Percentiles rank a stretch among this genome's conserved stretches.
Conservation (phyloP, 2,329 filamentous ascomycete species). For the Aphanocladium album region DNA sequence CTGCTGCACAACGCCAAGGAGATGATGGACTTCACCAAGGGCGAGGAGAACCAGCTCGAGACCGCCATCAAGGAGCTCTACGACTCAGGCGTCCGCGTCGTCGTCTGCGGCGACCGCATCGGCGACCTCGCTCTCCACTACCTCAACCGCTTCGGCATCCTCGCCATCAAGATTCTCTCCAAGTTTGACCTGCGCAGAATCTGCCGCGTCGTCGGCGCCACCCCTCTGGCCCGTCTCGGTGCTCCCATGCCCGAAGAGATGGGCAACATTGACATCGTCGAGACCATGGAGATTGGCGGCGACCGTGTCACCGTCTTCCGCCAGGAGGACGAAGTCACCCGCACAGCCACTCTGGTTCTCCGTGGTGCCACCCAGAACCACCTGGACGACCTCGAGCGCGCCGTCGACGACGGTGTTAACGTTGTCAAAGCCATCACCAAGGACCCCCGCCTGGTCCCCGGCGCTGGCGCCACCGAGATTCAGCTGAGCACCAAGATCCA, state of each 20-base stretch:
- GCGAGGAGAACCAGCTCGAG: constrained; percentile 90
- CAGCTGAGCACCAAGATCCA: constrained; percentile 91
- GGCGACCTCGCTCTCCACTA: constrained; percentile 96
- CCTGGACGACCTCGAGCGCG: constrained; percentile 92
- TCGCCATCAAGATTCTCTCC: constrained; percentile 93
- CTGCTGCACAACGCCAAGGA: constrained; percentile 95
- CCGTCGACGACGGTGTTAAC: constrained; percentile 96
- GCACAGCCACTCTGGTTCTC: constrained; percentile 90
- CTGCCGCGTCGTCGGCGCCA: constrained; percentile 93
- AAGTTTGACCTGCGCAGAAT: constrained; percentile 95
- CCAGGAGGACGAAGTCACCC: constrained; percentile 87
- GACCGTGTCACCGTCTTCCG: constrained; percentile 98
- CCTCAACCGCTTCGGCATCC: constrained; percentile 93
- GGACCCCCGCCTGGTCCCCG: constrained; percentile 84
- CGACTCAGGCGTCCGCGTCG: constrained; percentile 86
- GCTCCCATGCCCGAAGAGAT: constrained; percentile 99
- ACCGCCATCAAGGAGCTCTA: constrained; percentile 89
- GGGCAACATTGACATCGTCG: constrained; percentile 89
- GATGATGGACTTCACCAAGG: constrained; percentile 97
- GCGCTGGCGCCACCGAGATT: constrained; percentile 90
- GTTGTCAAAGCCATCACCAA: constrained; percentile 97
- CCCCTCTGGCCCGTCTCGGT: constrained; percentile 89
- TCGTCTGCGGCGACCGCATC: constrained; percentile 87
- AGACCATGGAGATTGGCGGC: constrained; percentile 95
- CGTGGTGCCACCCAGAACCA: constrained; percentile 97